Base-by-base conservation (phyloP, 345 rosid genomes). In the Melaleuca alternifolia region DNA sequence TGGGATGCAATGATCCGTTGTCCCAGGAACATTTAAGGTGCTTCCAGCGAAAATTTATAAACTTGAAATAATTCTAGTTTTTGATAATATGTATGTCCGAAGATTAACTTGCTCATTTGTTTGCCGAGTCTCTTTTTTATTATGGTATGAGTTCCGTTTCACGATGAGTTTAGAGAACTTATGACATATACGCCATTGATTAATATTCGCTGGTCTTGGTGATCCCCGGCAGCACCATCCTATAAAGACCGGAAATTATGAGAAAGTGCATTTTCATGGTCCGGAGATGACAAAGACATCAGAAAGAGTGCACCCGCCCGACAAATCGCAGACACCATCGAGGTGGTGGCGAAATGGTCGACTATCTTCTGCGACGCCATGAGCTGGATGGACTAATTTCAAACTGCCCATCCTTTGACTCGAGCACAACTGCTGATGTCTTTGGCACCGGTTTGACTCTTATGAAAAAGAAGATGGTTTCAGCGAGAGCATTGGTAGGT, bases 111-210 rank as follows among this genome's bases (percentile, higher is more conserved):
- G 0, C 30, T 5, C 10, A 61, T 28, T 61, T 28, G 75, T 28
- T 6, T 0, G 1, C 30, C 11, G 44, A 1, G 9, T 28, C 6
- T 62, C 76, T 62, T 62, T 7, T 21, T 1, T 6, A 10, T 7
- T 41, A 30, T 62, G 6, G 3, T 0, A 41, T 0, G 0, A 62
- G 44, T 62, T 18, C 23, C 44, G 15, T 30, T 30, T 33, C 41
- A 10, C 10, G 20, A n/a, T n/a, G n/a, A n/a, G n/a, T n/a, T n/a
- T n/a, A n/a, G n/a, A 4, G 44, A 30, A 65, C 11, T 0, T 0
- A 30, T 30, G 11, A 65, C 11, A 0, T 65, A 44, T 11, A 15
- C 30, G 44, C 11, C 44, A 44, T 3, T 1, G 13, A 65, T 10
- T 30, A 15, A 30, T 30, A 33, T 5, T 30, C 77, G 15, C 33